Evolutionary conservation across 345 rosid species (phyloP), one percentile per base, ranked within the genome.

Genomic region (Bruguiera sexangula): DNA sequence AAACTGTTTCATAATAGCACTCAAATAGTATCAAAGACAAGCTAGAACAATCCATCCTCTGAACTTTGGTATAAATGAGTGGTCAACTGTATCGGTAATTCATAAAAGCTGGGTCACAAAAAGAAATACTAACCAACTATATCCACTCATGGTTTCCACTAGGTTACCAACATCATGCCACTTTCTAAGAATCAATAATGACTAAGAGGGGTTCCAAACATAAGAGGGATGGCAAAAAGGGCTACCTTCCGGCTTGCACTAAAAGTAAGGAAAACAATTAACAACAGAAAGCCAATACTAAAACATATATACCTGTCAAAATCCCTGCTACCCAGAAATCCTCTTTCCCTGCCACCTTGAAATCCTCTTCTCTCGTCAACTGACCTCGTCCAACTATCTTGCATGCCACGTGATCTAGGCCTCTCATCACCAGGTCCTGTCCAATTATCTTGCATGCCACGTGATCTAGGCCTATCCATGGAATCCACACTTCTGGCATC

Each of bases 291-390:
- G 13, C 59, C 31, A 57, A 26, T 43, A 29, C 34, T 54, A 70
- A 63, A n/a, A 53, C 13, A 37, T 53, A 56, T 82, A 11, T 76
- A 95, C 98, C 98, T 85, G 84, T 85, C 87, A 11, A 81, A 75
- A 68, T 92, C 88, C 69, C 92, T 81, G 83, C 73, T 81, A 70
- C 80, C 86, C 62, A 87, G 82, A 83, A 86, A 95, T 69, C 92
- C 94, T 69, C 89, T 86, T 62, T 92, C 99, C 77, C 87, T 87
- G 77, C 89, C 85, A 81, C 92, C 90, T 69, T 86, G 96, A 76
- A 84, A 86, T 75, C 79, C 63, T 84, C 90, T 87, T 86, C 97
- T 82, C 50, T 88, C 96, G 65, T 87, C 91, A 75, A 63, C 75
- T 59, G 79, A 83, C 76, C 90, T 88, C 62, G 85, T 48, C 98